phyloP scores from a whole-genome alignment of 306 rosid species.

The Quercus mongolica region DNA sequence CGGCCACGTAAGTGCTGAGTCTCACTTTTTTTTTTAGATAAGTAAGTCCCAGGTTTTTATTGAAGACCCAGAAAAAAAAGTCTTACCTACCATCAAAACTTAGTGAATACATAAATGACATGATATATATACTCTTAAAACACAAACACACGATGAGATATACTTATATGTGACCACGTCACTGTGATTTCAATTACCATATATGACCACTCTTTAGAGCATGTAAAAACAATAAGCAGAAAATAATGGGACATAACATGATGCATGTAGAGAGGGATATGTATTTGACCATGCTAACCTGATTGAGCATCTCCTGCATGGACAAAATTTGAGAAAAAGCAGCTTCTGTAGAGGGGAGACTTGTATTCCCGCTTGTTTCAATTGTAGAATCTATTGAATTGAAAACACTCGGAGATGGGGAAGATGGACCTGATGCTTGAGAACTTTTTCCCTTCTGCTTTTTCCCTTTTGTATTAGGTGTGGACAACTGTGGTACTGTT shows the following conservation, averaged over 20 bases:
- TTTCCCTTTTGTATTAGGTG: constrained; percentile 64
- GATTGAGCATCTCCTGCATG: constrained; percentile 82
- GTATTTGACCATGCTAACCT: constrained; percentile 37
- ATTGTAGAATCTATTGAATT: constrained; percentile 54
- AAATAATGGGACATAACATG: neutral
- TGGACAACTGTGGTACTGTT: constrained; percentile 33
- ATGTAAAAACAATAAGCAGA: neutral
- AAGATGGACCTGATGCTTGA: constrained; percentile 56
- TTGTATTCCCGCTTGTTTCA: constrained; percentile 60
- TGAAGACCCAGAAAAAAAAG: neutral
- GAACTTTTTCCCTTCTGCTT: constrained; percentile 74
- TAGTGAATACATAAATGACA: neutral
- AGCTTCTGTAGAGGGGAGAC: constrained; percentile 50
- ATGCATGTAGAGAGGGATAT: neutral
- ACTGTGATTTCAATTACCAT: neutral
- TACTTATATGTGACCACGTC: neutral
- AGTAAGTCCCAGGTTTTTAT: no score
- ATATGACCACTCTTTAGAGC: no score
- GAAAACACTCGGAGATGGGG: constrained; percentile 45
- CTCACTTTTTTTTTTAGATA: no score
- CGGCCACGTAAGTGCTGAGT: no score
- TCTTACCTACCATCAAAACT: neutral
- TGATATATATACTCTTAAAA: neutral
- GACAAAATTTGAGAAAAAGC: constrained; percentile 55
- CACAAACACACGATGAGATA: neutral